Base-by-base conservation (phyloP, 768 basidiomycete species). In the Suillus paluster region DNA sequence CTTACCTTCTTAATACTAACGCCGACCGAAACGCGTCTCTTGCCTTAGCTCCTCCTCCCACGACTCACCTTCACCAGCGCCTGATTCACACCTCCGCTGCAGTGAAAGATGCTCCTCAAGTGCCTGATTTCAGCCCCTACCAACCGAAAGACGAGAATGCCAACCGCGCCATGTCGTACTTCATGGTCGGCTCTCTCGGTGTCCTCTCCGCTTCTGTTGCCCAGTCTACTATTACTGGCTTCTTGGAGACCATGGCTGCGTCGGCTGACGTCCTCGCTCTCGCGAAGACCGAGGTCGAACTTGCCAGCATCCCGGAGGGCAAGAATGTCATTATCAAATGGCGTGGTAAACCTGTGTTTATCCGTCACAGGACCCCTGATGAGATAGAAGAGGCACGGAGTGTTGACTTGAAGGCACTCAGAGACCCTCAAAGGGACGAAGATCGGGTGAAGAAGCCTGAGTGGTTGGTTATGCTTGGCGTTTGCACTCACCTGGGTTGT, bases 291-390 rank as follows among this genome's bases (percentile, higher is more conserved):
- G 97, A 99, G 79, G 88, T 99, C 63, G 94, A 97, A 42, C 87
- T 99, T 63, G 78, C 80, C 59, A 81, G 78, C 63, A 99, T 99
- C 71, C 97, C 97, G 41, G 95, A 98, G 84, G 95, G 95, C 77
- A 96, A 95, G 86, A 96, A 97, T 74, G 92, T 91, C 68, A 88
- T 97, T 78, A 92, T 96, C 81, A 95, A 98, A 83, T 99, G 97
- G 97, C 92, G 97, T 72, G 97, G 97, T 77, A 99, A 99, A 84
- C 97, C 97, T 66, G 97, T 99, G 59, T 99, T 99, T 84, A 95
- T 99, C 76, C 88, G 97, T 67, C 97, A 99, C 83, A 88, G 97
- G 71, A 99, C 97, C 15, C 71, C 83, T 60, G 84, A 82, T 60
- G 97, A 99, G 82, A 92, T 99, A 69, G 86, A 93, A 65, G 97